phyloP scores from a whole-genome alignment of 805 yeast genomes.

The Peterozyma xylosa region DNA sequence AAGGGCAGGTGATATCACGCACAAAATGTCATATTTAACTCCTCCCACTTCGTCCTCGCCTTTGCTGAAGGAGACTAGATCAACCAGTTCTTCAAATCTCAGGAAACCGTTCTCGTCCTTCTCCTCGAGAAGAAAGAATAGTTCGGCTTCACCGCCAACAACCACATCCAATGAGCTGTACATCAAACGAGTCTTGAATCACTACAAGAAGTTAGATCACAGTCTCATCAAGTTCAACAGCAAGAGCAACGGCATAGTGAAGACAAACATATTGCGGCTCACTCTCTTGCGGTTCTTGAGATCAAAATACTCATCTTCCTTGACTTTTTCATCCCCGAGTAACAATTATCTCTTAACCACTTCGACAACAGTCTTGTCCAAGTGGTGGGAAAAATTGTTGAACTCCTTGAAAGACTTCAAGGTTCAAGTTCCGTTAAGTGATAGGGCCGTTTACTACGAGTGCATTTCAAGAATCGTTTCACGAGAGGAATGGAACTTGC shows the following conservation, averaged over 20 bases:
- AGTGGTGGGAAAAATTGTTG: slow-evolving; percentile 51
- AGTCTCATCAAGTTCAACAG: slow-evolving; percentile 35
- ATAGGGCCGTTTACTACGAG: slow-evolving; percentile 46
- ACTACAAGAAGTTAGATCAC: slow-evolving; percentile 33
- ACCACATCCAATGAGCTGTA: background rate
- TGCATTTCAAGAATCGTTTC: slow-evolving; percentile 43
- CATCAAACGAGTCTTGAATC: background rate
- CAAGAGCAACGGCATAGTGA: slow-evolving; percentile 27
- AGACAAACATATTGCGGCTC: slow-evolving; percentile 40
- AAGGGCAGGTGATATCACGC: no score
- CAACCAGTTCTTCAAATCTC: no score
- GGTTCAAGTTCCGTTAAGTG: slow-evolving; percentile 28
- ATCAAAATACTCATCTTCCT: slow-evolving; percentile 5
- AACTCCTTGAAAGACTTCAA: slow-evolving; percentile 17
- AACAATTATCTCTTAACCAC: slow-evolving; percentile 7
- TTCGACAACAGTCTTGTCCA: slow-evolving; percentile 19
- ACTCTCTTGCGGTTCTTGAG: slow-evolving; percentile 38
- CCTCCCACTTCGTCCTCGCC: no score
- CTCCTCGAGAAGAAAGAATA: no score
- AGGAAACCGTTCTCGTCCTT: no score
- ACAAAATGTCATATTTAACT: no score
- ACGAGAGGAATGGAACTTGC: slow-evolving; percentile 37
- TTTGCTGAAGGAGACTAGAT: no score
- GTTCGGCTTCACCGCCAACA: no score
- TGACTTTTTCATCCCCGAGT: slow-evolving; percentile 10